Percentiles rank a stretch among this genome's conserved stretches.
These are phyloP conservation scores for Suillus alpinus DNA, from an alignment of 768 basidiomycete genomes.

Conservation along the genomic window DNA sequence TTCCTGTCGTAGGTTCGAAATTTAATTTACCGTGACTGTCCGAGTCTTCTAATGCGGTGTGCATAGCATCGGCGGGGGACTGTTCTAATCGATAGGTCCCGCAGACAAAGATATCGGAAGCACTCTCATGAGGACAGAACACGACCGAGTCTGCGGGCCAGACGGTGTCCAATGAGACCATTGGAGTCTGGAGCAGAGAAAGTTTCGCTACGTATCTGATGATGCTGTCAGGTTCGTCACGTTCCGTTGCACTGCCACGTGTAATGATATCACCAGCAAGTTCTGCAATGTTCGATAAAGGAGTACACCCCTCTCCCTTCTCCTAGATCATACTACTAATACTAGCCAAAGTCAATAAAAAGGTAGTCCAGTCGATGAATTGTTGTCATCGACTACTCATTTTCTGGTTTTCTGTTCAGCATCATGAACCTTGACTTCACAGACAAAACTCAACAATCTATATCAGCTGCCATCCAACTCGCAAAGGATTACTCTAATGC, in stretches of 20 bases:
- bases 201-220: neutral
- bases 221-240: too few species aligned
- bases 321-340: neutral
- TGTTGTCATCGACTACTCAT: neutral
- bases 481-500: conserved; percentile 84
- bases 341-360: neutral
- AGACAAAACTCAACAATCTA: conserved; percentile 72
- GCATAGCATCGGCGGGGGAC: conserved; percentile 20
- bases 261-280: neutral
- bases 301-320: neutral
- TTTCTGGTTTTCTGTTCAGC: neutral
- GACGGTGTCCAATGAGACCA: conserved; percentile 52
- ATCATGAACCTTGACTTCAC: conserved; percentile 73
- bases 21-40: neutral
- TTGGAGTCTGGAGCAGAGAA: conserved; percentile 5
- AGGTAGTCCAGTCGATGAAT: neutral
- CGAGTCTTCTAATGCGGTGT: neutral
- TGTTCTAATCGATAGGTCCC: conserved; percentile 87
- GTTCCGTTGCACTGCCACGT: neutral
- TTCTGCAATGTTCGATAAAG: conserved; percentile 8
- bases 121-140: conserved; percentile 73
- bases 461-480: conserved; percentile 71
- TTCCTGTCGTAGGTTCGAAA: neutral
- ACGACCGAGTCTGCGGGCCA: conserved; percentile 90
- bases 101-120: conserved; percentile 69